These are phyloP conservation scores for Diplodia intermedia DNA, from an alignment of 2,329 filamentous ascomycete genomes.

Conservation along the genomic window DNA sequence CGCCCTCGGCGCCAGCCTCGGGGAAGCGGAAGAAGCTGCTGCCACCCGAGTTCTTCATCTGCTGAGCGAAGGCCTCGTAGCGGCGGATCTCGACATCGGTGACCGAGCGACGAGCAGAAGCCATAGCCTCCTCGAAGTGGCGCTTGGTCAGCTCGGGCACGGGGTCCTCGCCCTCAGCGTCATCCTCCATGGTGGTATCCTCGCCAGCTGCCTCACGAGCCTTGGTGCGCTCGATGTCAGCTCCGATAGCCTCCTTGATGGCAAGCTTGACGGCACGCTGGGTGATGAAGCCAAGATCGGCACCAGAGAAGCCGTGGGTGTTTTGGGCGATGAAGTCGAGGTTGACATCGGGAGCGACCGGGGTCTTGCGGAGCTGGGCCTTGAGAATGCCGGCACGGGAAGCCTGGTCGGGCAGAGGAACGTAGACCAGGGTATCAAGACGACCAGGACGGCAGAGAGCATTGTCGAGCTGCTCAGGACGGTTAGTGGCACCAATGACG, in stretches of 20 bases:
- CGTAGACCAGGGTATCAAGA: slow-evolving; percentile 98
- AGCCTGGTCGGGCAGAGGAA: slow-evolving; percentile 90
- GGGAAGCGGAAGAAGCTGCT: slow-evolving; percentile 99
- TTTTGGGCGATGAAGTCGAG: slow-evolving; percentile 91
- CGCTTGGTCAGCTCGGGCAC: slow-evolving; percentile 94
- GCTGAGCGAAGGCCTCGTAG: slow-evolving; percentile 98
- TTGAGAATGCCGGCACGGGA: slow-evolving; percentile 89
- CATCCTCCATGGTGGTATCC: slow-evolving; percentile 77
- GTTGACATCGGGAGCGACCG: slow-evolving; percentile 85
- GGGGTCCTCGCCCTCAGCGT: slow-evolving; percentile 81
- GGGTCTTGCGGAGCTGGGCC: slow-evolving; percentile 98
- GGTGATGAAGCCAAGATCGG: slow-evolving; percentile 98
- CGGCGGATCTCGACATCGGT: slow-evolving; percentile 96
- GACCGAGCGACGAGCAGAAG: slow-evolving; percentile 89
- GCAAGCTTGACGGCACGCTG: slow-evolving; percentile 99
- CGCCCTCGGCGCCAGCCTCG: slow-evolving; percentile 59
- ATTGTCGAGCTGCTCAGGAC: slow-evolving; percentile 97
- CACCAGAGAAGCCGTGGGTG: slow-evolving; percentile 99
- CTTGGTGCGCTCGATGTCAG: slow-evolving; percentile 89
- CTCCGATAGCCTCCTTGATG: slow-evolving; percentile 93
- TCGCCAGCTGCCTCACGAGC: slow-evolving; percentile 85
- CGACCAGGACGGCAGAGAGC: slow-evolving; percentile 97
- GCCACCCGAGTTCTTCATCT: slow-evolving; percentile 97
- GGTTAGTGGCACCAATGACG: slow-evolving; percentile 98
- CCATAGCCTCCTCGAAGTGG: slow-evolving; percentile 99